Conservation (phyloP, 108 stramenopile genomes). For the Cyclotella atomus region DNA sequence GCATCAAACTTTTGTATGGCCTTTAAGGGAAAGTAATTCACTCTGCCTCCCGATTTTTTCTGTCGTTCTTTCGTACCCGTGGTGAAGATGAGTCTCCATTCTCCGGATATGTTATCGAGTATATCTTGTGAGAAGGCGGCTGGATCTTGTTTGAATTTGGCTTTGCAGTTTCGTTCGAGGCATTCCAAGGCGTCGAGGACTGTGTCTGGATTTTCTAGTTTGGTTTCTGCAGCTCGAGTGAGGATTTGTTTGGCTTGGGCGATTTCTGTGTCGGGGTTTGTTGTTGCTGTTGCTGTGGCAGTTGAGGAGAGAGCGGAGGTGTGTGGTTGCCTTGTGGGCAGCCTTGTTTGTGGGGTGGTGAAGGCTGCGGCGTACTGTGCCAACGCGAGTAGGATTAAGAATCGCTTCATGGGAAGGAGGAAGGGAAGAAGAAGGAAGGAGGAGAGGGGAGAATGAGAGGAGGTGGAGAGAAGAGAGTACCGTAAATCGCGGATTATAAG, state of each 20-base stretch:
- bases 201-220: conserved; percentile 72
- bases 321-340: too few relatives aligned
- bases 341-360: background rate
- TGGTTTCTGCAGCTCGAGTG: conserved; percentile 75
- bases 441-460: too few relatives aligned
- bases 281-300: conserved; percentile 10
- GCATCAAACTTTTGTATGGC: conserved; percentile 87
- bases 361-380: background rate
- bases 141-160: conserved; percentile 62
- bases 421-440: too few relatives aligned
- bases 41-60: conserved; percentile 62
- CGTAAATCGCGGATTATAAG: too few relatives aligned
- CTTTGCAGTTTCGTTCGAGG: conserved; percentile 76
- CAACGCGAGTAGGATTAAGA: background rate
- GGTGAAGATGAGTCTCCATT: conserved; percentile 93
- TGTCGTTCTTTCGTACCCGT: conserved; percentile 89
- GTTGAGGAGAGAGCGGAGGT: conserved; percentile 5
- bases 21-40: conserved; percentile 94
- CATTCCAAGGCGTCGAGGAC: conserved; percentile 66
- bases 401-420: too few relatives aligned
- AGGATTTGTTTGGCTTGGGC: conserved; percentile 56
- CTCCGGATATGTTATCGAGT: conserved; percentile 61
- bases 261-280: conserved; percentile 46
- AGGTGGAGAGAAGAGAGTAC: too few relatives aligned
- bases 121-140: conserved; percentile 44